These are phyloP conservation scores for Pleurostoma richardsiae DNA, from an alignment of 2,329 filamentous ascomycete genomes.

Conservation along the genomic window DNA sequence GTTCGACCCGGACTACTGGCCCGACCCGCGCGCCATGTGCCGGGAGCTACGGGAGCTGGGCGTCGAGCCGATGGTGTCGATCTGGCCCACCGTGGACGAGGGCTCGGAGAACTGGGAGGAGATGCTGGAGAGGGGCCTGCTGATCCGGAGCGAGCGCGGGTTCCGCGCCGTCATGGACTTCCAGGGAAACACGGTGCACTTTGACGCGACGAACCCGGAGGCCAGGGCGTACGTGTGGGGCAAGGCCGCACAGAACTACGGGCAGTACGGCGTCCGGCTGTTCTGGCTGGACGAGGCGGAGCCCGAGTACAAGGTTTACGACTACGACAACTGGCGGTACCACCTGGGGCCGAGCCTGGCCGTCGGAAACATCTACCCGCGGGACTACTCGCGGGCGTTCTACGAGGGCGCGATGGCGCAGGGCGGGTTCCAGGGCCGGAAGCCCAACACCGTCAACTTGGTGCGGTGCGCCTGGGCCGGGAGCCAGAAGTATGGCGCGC, in stretches of 20 bases:
- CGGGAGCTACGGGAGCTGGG: slow-evolving; percentile 51
- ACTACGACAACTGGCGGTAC: slow-evolving; percentile 64
- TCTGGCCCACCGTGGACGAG: slow-evolving; percentile 63
- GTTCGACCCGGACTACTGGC: slow-evolving; percentile 61
- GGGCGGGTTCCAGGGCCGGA: slow-evolving; percentile 5
- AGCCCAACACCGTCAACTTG: slow-evolving; percentile 48
- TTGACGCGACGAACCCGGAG: slow-evolving; percentile 58
- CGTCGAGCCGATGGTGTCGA: slow-evolving; percentile 64
- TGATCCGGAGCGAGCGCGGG: slow-evolving; percentile 58
- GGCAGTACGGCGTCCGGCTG: slow-evolving; percentile 53
- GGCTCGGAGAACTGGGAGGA: slow-evolving; percentile 54
- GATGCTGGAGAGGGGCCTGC: slow-evolving; percentile 55
- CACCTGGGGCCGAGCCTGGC: slow-evolving; percentile 42
- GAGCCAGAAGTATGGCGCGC: slow-evolving; percentile 57
- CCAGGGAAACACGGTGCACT: slow-evolving; percentile 53
- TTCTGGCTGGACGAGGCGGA: slow-evolving; percentile 70
- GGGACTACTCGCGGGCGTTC: slow-evolving; percentile 53
- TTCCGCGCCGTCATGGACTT: slow-evolving; percentile 54
- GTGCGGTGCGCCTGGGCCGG: slow-evolving; percentile 44
- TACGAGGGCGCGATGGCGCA: slow-evolving; percentile 52
- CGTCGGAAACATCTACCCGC: slow-evolving; percentile 56
- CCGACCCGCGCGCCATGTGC: slow-evolving; percentile 60
- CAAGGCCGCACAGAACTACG: slow-evolving; percentile 56
- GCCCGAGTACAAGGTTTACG: slow-evolving; percentile 59
- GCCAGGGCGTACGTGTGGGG: slow-evolving; percentile 56